phyloP scores from a whole-genome alignment of 2,329 filamentous ascomycete species.

The Thyridium curvatum region DNA sequence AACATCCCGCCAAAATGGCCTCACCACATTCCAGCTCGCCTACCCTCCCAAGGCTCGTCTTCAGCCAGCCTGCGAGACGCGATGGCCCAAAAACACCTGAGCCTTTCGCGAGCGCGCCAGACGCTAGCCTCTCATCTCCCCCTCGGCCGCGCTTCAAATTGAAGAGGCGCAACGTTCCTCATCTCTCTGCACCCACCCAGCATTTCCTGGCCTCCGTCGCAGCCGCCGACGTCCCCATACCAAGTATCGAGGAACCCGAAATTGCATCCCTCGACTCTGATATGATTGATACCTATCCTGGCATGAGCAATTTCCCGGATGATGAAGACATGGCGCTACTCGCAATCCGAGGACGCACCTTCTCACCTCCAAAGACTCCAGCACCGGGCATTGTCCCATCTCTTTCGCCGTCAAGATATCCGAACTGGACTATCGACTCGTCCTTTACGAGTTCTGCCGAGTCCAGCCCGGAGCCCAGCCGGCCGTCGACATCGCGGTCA shows the following conservation, averaged over 20 bases:
- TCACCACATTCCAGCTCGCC: conserved; percentile 37
- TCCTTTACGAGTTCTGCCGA: conserved; percentile 47
- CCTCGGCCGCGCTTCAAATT: conserved; percentile 48
- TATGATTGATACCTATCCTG: conserved; percentile 30
- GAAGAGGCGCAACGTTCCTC: conserved; percentile 46
- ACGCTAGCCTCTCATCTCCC: conserved; percentile 37
- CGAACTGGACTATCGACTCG: conserved; percentile 54
- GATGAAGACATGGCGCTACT: conserved; percentile 15
- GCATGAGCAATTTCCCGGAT: conserved; percentile 9
- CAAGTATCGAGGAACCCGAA: conserved; percentile 55
- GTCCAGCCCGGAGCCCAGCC: conserved; percentile 52
- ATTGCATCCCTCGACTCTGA: conserved; percentile 31
- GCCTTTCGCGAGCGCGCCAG: conserved; percentile 29
- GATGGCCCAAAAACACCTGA: conserved; percentile 46
- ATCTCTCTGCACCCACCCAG: conserved; percentile 50
- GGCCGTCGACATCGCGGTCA: conserved; percentile 53
- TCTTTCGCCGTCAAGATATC: conserved; percentile 40
- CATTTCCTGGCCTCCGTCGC: conserved; percentile 63
- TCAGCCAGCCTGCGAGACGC: conserved; percentile 27
- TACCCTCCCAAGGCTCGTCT: conserved; percentile 33
- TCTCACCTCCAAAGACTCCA: conserved; percentile 55
- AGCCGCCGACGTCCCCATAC: conserved; percentile 57
- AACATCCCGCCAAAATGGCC: conserved; percentile 32
- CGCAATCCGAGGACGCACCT: conserved; percentile 28
- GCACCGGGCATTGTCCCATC: conserved; percentile 38